Evolutionary conservation across 371 early-diverging fungal genomes (phyloP), one percentile per base, ranked within the genome.

Genomic region (Cokeromyces recurvatus): DNA sequence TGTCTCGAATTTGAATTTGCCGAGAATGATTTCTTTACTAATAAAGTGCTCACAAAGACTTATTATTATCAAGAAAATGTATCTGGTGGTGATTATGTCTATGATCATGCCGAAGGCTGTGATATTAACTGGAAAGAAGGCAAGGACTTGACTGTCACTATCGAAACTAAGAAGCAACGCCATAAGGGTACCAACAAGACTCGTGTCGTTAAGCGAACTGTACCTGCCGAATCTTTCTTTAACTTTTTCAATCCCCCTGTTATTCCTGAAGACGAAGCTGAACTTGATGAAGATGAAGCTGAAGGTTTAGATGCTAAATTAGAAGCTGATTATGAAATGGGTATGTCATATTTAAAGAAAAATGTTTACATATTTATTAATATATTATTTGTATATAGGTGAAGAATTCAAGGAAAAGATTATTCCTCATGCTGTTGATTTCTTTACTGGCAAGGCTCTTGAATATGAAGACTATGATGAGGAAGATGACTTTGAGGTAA

Each of bases 111-210:
- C 35, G 89, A 90, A 67, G 97, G 93, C 32, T 81, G 83, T 47
- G 72, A 77, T 35, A 91, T 98, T 63, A 64, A 89, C 48, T 98
- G 98, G 98, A 95, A 94, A 73, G 92, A 91, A 53, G 95, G 89
- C 62, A 91, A 93, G 77, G 87, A 97, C 66, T 79, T 97, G 53
- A 86, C 91, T 44, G 83, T 91, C 43, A 92, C 82, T 10, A 78
- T 93, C 42, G 96, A 95, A 69, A 85, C 91, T 62, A 94, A 91
- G 84, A 98, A 94, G 75, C 97, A 98, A 80, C 91, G 97, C 53
- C 92, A 96, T 79, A 95, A 95, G 86, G 81, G 85, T 72, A 93
- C 95, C 68, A 97, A 96, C 86, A 92, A 94, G 83, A 94, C 95
- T 29, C 92, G 98, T 49, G 86, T 95, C 25, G 90, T 98, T 66